Base-by-base conservation (phyloP, 2,329 filamentous ascomycete genomes). In the Uncinocarpus reesii region DNA sequence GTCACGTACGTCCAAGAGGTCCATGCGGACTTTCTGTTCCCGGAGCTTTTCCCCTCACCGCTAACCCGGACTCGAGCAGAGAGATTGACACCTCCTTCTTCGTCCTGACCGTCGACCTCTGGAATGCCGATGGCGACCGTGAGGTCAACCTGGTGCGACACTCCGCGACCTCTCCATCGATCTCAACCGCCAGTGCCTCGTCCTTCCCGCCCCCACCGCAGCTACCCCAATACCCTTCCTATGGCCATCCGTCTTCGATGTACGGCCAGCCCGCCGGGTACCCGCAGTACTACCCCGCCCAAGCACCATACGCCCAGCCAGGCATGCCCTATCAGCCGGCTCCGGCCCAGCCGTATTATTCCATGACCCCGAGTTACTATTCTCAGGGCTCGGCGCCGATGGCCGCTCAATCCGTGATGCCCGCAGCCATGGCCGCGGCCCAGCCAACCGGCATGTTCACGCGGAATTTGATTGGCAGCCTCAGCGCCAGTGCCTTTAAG, bases 391-490 rank as follows among this genome's bases (percentile, higher is more conserved):
- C 23, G 35, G 36, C 10, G n/a, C 47, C 21, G 16, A 34, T 55
- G 15, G 47, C 42, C 5, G 42, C 51, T 10, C 52, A 48, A 13
- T 34, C 48, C 10, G 46, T 50, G 4, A 47, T 55, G 48, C 24
- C 40, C 1, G 48, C 50, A 8, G 61, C 62, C 41, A 61, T 65
- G 56, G 60, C 63, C 8, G 55, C 58, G 2, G 66, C 67, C 51
- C 75, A 64, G 52, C 80, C 82, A 1, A 80, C 81, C 31, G 86
- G 86, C 48, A 93, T 94, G 86, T 95, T 90, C 62, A 95, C 89
- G 0, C 75, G 90, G 45, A 98, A 96, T 60, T 76, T 98, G 7
- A 96, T 98, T 54, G 92, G 92, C 1, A 94, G 86, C 63, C 72
- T 95, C 44, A 83, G 86, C 4, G 88, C 89, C 26, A 95, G 89